Conservation (phyloP, 2,329 filamentous ascomycete genomes). For the Paecilomyces formosus region DNA sequence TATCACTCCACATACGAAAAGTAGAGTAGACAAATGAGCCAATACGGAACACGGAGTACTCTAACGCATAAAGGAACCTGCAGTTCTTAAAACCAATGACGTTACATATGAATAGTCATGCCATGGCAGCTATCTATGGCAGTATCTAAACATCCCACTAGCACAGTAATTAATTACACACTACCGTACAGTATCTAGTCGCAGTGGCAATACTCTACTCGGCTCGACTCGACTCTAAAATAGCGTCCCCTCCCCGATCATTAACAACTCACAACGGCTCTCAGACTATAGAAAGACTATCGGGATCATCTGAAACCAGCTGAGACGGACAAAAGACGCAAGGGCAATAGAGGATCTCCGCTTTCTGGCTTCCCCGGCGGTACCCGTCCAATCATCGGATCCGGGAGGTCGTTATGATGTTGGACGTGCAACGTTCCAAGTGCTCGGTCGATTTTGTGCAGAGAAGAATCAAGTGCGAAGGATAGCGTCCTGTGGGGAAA, state of each 20-base stretch:
- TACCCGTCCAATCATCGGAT: no score
- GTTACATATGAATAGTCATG: not conserved
- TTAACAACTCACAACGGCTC: not conserved
- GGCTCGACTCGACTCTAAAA: no score
- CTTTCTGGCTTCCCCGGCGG: no score
- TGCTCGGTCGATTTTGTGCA: not conserved
- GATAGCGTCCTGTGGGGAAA: not conserved
- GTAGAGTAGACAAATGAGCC: no score
- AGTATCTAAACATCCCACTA: no score
- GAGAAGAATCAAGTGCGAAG: not conserved
- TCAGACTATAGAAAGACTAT: not conserved
- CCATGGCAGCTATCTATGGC: no score
- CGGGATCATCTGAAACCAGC: not conserved
- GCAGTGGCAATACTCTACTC: no score
- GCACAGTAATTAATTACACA: no score
- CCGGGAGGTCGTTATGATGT: no score
- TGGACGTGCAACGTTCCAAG: not conserved
- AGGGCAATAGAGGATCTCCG: not conserved
- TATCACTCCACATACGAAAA: not conserved
- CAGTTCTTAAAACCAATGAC: not conserved
- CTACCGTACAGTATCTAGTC: no score
- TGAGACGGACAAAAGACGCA: not conserved
- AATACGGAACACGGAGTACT: no score
- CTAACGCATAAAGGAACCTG: not conserved
- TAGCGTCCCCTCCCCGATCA: no score